Conservation (phyloP, 352 stramenopile genomes). For the Phytophthora boehmeriae region DNA sequence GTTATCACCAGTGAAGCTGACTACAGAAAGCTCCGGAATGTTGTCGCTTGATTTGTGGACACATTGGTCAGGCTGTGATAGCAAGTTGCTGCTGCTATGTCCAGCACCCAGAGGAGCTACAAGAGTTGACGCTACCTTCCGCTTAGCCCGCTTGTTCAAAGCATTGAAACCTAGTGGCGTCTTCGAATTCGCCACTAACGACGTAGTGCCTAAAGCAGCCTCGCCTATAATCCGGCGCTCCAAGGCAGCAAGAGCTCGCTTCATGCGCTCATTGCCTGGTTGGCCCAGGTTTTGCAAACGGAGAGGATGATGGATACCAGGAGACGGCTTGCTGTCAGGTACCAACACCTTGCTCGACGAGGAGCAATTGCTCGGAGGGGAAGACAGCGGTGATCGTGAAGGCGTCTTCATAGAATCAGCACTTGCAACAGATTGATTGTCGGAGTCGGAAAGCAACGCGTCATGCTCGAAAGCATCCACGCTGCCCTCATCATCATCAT, state of each 20-base stretch:
- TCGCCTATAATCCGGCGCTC: slow-evolving; percentile 74
- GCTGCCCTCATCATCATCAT: slow-evolving; percentile 45
- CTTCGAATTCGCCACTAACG: slow-evolving; percentile 3
- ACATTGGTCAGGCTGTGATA: slow-evolving; percentile 8
- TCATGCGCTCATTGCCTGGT: slow-evolving; percentile 50
- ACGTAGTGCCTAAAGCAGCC: slow-evolving; percentile 13
- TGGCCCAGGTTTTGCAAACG: slow-evolving; percentile 59
- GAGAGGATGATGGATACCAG: slow-evolving; percentile 45
- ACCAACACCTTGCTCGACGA: background rate
- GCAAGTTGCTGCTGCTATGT: background rate
- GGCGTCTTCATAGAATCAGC: slow-evolving; percentile 21
- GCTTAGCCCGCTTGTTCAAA: slow-evolving; percentile 18
- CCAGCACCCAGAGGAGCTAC: slow-evolving; percentile 23
- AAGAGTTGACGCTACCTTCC: slow-evolving; percentile 28
- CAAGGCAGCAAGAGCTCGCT: slow-evolving; percentile 62
- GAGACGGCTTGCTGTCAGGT: slow-evolving; percentile 8
- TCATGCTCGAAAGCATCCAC: slow-evolving; percentile 22
- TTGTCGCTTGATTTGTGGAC: background rate
- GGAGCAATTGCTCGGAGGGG: slow-evolving; percentile 8
- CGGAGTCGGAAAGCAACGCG: slow-evolving; percentile 31
- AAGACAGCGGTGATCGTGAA: slow-evolving; percentile 13
- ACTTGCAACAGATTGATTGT: slow-evolving; percentile 27
- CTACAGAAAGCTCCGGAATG: background rate
- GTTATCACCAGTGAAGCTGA: background rate
- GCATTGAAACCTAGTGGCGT: background rate